These are phyloP conservation scores for Taphrina sp. DNA, from an alignment of 1,139 yeast genomes.

Conservation along the genomic window DNA sequence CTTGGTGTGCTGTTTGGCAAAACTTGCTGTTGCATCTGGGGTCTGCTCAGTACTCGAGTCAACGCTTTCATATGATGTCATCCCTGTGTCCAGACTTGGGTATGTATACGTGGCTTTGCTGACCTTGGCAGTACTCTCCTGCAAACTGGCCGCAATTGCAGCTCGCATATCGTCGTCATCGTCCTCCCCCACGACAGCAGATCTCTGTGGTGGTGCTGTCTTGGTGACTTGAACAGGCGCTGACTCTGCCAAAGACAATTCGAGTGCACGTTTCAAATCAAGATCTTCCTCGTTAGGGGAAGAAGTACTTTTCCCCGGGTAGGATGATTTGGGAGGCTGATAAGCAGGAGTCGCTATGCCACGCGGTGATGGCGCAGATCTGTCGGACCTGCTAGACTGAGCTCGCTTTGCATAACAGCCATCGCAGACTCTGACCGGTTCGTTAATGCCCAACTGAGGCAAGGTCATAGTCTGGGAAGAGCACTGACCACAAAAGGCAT, in stretches of 20 bases:
- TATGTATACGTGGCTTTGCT: background rate
- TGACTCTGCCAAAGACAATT: conserved; percentile 65
- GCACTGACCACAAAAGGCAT: conserved; percentile 83
- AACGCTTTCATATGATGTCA: background rate
- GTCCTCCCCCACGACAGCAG: conserved; percentile 51
- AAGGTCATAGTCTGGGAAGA: conserved; percentile 68
- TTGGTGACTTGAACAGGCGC: conserved; percentile 22
- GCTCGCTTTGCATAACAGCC: conserved; percentile 55
- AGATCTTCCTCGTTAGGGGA: conserved; percentile 53
- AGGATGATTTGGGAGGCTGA: conserved; percentile 31
- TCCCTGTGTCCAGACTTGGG: conserved; percentile 5
- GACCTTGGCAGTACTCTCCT: conserved; percentile 48
- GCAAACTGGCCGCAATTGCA: conserved; percentile 90
- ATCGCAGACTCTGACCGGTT: conserved; percentile 92
- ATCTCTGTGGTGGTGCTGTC: conserved; percentile 35
- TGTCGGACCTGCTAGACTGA: no score
- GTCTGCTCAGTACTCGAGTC: background rate
- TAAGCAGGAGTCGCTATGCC: background rate
- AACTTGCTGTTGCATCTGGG: background rate
- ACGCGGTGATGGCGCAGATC: conserved; percentile 7
- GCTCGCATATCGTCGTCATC: conserved; percentile 90
- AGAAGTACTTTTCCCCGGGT: conserved; percentile 24
- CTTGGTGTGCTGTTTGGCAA: background rate
- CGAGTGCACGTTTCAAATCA: conserved; percentile 73
- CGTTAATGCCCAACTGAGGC: conserved; percentile 80